Conservation (phyloP, 768 basidiomycete genomes). For the Leccinum olivaceopallidum region DNA sequence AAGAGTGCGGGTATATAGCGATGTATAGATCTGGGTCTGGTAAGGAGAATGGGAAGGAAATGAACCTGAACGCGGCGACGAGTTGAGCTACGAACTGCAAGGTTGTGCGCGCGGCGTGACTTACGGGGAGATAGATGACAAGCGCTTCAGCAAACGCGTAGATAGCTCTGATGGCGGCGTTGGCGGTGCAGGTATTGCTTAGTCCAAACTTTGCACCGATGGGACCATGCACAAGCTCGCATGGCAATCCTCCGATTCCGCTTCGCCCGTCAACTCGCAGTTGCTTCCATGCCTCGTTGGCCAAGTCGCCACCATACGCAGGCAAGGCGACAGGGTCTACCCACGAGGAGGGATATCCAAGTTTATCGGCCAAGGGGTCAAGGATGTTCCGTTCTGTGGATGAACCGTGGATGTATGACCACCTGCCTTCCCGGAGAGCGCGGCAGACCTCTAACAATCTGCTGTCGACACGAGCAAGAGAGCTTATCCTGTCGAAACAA, state of each 20-base stretch:
- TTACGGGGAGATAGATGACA: constrained; percentile 69
- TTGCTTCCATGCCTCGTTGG: constrained; percentile 53
- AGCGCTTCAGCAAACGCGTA: constrained; percentile 64
- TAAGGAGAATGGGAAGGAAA: constrained; percentile 63
- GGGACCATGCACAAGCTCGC: constrained; percentile 70
- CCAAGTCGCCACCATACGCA: constrained; percentile 56
- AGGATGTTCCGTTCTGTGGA: constrained; percentile 42
- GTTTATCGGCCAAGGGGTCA: constrained; percentile 46
- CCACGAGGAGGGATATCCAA: constrained; percentile 63
- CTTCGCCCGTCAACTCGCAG: constrained; percentile 53
- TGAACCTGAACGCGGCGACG: constrained; percentile 50
- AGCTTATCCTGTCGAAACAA: constrained; percentile 50
- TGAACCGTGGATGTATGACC: constrained; percentile 59
- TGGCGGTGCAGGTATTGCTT: constrained; percentile 58
- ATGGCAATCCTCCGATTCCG: constrained; percentile 71
- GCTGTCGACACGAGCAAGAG: constrained; percentile 65
- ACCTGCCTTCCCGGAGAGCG: constrained; percentile 51
- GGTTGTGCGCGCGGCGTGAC: constrained; percentile 24
- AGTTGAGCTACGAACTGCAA: neutral
- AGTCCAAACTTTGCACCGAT: constrained; percentile 48
- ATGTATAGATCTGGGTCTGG: constrained; percentile 52
- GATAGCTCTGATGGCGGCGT: constrained; percentile 51
- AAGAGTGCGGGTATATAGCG: constrained; percentile 43
- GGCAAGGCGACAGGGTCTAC: constrained; percentile 63
- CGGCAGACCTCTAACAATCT: constrained; percentile 57